Base-by-base conservation (phyloP, 2,329 filamentous ascomycete species). In the Ceratocystis variospora region DNA sequence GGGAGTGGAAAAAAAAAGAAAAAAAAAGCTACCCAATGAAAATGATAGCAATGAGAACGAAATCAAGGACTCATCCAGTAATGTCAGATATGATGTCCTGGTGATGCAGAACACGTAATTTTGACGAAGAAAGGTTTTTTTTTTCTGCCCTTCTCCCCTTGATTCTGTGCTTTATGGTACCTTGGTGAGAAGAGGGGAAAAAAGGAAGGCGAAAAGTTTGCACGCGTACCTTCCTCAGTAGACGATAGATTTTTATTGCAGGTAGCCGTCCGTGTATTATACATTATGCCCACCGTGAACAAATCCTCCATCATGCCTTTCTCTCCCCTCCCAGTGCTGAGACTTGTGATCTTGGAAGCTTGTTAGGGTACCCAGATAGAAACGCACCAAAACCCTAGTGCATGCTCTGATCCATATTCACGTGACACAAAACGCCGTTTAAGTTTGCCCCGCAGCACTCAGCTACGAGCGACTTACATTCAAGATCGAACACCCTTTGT, bases 361-460 rank as follows among this genome's bases (percentile, higher is more conserved):
- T 1, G 8, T 41, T 53, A 22, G 48, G 48, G 48, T 53, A 7
- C 6, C 1, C 10, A 1, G 4, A 50, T 5, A 25, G n/a, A 50
- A 50, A 10, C n/a, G 8, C n/a, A 3, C 5, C 17, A 5, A 50
- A 31, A 57, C 53, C 53, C 53, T 57, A 57, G 5, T 12, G 15
- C 4, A 1, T 22, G 7, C 0, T 17, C 6, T 2, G 4, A 15
- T 0, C 17, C 53, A 17, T 5, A 2, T 12, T 33, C 55, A 59
- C 55, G 55, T 59, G 55, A 59, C 7, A 37, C 55, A 37, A 37
- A 37, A 25, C 55, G 55, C 55, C 55, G 7, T 59, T 59, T n/a
- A 37, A 10, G 15, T 1, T 59, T n/a, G 55, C 55, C 55, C 55
- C 55, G 55, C 55, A n/a, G 28, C 55, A 22, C n/a, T 25, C 12